A percentile compares a stretch with the other conserved stretches of the same genome.
Evolutionary conservation across 2,329 filamentous ascomycete genomes (phyloP).

Genomic region (Fusarium sp.): DNA sequence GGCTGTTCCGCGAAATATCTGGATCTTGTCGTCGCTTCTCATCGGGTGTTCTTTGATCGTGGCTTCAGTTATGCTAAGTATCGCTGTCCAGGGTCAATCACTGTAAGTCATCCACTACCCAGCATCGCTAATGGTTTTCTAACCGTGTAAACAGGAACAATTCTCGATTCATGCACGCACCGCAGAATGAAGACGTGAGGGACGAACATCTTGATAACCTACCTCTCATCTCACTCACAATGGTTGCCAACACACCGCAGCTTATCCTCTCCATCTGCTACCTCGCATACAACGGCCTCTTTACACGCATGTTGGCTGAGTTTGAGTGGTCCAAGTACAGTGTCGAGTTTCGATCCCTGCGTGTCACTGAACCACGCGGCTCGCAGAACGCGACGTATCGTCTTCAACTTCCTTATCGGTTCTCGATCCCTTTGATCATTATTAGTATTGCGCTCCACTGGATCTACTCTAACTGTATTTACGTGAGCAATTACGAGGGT

Average conservation of each 20-base stretch:
- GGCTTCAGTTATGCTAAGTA: slow-evolving; percentile 1
- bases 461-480: slow-evolving; percentile 38
- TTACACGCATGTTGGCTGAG: slow-evolving; percentile 36
- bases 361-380: slow-evolving; percentile 30
- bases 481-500: slow-evolving; percentile 39
- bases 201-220: fast-evolving
- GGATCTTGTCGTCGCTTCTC: slow-evolving; percentile 22
- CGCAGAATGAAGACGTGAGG: slow-evolving; percentile 2
- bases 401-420: slow-evolving; percentile 40
- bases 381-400: slow-evolving; percentile 36
- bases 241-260: slow-evolving; percentile 31
- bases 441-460: slow-evolving; percentile 35
- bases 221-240: not conserved
- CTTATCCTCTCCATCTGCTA: slow-evolving; percentile 31
- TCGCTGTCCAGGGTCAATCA: slow-evolving; percentile 4
- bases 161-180: slow-evolving; percentile 9
- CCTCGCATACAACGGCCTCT: slow-evolving; percentile 27
- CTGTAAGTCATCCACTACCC: slow-evolving; percentile 1
- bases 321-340: slow-evolving; percentile 34
- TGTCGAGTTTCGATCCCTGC: slow-evolving; percentile 11
- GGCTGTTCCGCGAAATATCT: slow-evolving; percentile 23
- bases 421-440: slow-evolving; percentile 33
- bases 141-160: not conserved
- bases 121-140: too few species aligned
- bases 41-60: slow-evolving; percentile 22